Evolutionary conservation across 2,329 filamentous ascomycete species (phyloP).

Genomic region (Catunica adiposa): DNA sequence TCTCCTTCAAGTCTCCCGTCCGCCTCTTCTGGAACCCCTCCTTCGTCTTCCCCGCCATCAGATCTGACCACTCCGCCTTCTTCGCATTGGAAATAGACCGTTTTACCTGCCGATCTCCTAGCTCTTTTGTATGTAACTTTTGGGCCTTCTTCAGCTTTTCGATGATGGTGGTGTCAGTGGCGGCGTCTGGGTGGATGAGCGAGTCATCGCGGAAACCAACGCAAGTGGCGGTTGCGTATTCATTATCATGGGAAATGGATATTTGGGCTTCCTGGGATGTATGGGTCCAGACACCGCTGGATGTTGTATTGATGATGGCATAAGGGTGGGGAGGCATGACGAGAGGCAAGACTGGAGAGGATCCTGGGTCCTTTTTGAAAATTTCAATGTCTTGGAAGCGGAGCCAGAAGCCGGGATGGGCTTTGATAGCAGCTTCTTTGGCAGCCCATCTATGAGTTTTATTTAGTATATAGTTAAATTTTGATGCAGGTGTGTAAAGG

Average conservation of each 20-base stretch:
- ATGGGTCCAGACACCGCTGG: not conserved
- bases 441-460: constrained; percentile 41
- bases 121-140: no score
- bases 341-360: not conserved
- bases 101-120: no score
- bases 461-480: no score
- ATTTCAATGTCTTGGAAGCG: constrained; percentile 46
- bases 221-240: constrained; percentile 60
- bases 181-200: not conserved
- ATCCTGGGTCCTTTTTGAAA: not conserved
- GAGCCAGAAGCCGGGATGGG: constrained; percentile 41
- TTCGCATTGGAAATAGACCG: not conserved
- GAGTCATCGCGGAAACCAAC: constrained; percentile 25
- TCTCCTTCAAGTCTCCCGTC: not conserved
- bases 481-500: no score
- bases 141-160: not conserved
- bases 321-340: not conserved
- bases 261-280: constrained; percentile 41
- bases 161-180: not conserved
- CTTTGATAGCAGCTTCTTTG: constrained; percentile 62
- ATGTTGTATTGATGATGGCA: constrained; percentile 3
- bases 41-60: not conserved
- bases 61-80: not conserved
- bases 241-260: constrained; percentile 76
- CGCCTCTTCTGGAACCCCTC: not conserved